phyloP scores from a whole-genome alignment of 495 filamentous ascomycete genomes.

The Xylaria cubensis region DNA sequence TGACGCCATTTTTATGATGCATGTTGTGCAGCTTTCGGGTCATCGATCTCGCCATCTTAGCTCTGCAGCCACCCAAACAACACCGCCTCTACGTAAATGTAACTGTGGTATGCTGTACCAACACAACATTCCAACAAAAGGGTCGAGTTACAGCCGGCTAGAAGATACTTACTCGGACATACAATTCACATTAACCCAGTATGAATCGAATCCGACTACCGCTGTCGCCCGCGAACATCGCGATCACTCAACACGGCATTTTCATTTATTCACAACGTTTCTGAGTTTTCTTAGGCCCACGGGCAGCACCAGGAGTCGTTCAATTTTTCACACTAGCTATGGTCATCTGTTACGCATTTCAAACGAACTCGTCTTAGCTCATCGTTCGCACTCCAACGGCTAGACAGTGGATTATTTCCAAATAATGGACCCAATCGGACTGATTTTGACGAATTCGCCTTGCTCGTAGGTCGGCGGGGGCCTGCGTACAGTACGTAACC shows the following conservation, averaged over 20 bases:
- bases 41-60: constrained; percentile 23
- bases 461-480: constrained; percentile 9
- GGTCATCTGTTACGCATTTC: background rate
- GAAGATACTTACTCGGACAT: background rate
- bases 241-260: background rate
- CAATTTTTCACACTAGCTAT: no score
- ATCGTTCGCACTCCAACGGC: background rate
- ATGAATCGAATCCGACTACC: no score
- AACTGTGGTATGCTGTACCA: background rate
- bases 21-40: constrained; percentile 28
- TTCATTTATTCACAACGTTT: background rate
- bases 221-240: background rate
- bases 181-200: no score
- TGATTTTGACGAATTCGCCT: constrained; percentile 13
- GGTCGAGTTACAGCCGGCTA: background rate
- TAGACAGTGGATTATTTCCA: background rate
- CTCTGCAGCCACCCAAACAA: constrained; percentile 15
- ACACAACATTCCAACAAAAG: background rate
- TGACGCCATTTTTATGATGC: constrained; percentile 12
- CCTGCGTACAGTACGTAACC: constrained; percentile 37
- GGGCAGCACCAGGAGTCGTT: no score
- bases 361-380: background rate
- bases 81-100: background rate
- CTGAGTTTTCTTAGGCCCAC: no score
- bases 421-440: constrained; percentile 49